Conservation (phyloP, 2,329 filamentous ascomycete genomes). For the Stenocarpella maydis region DNA sequence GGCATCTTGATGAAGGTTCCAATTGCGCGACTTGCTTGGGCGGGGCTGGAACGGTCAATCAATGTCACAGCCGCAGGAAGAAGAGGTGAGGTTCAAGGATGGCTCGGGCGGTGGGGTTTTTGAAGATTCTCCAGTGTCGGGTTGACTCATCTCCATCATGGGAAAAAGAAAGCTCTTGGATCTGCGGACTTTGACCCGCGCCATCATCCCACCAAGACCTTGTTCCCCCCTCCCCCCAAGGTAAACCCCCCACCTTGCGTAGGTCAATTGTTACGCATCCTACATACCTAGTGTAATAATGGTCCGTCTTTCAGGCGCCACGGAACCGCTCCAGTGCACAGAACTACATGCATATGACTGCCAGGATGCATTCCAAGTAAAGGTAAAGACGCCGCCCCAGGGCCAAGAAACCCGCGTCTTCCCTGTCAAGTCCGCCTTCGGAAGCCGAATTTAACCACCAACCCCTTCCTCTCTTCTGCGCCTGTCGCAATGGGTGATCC, state of each 20-base stretch:
- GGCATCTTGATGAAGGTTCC: constrained; percentile 63
- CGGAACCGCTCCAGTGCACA: no score
- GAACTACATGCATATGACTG: neutral
- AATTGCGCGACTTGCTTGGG: neutral
- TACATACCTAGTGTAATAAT: neutral
- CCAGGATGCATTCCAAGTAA: constrained; percentile 5
- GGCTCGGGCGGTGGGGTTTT: neutral
- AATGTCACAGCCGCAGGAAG: neutral
- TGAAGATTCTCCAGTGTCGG: neutral
- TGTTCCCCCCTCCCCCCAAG: no score
- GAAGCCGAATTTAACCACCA: neutral
- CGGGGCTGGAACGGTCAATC: neutral
- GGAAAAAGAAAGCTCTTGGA: neutral
- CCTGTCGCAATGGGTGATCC: neutral
- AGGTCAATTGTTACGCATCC: neutral
- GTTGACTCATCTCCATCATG: neutral
- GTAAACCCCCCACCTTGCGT: constrained; percentile 18
- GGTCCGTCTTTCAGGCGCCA: neutral
- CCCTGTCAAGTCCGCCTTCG: neutral
- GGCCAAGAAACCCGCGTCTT: neutral
- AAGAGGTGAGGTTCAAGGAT: neutral
- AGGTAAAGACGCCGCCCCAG: neutral
- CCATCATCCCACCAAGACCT: constrained; percentile 8
- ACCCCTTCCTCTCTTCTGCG: neutral
- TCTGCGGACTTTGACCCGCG: constrained; percentile 6